Base-by-base conservation (phyloP, 1,284 basidiomycete genomes). In the Farysia itapuensis region DNA sequence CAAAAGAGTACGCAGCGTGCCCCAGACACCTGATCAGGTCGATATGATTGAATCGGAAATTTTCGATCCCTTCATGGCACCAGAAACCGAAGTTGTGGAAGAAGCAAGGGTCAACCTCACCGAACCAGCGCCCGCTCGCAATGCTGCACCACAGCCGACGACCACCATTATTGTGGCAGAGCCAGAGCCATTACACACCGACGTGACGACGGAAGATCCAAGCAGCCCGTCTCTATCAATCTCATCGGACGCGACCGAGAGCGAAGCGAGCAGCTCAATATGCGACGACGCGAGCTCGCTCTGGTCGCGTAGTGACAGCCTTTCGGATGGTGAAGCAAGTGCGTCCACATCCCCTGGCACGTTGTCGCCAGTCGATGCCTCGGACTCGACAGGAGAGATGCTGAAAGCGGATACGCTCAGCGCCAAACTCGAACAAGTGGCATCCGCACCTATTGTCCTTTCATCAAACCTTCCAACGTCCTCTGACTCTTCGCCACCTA, bases 231-330 rank as follows among this genome's bases (percentile, higher is more conserved):
- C 57, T 2, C 24, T 60, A 2, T 53, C 50, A 0, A 7, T 46
- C 3, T 39, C 33, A 15, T 46, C 50, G 7, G 43, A 46, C 6
- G 0, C 28, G 22, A 36, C 31, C 31, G 54, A 51, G 23, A 50
- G 40, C n/a, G 54, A 53, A 18, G 46, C 48, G 9, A 29, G 35
- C 6, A 31, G 42, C n/a, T 53, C 49, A 3, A 4, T 59, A 1
- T 41, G 56, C 32, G 57, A 60, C 29, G 57, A 60, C 19, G 24
- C 45, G 4, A 53, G 37, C 34, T 60, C 57, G 15, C 18, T 60
- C 5, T 60, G 57, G 57, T 60, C 57, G 2, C 39, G 36, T 19
- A 43, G 40, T 22, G 48, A 46, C 6, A 39, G 26, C 5, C 25
- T 23, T 7, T 47, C 38, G 13, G 45, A 42, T 23, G 46, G 41